A percentile compares a stretch with the other conserved stretches of the same genome.
Conservation (phyloP, 805 yeast genomes). For the Yamadazyma sp. region DNA sequence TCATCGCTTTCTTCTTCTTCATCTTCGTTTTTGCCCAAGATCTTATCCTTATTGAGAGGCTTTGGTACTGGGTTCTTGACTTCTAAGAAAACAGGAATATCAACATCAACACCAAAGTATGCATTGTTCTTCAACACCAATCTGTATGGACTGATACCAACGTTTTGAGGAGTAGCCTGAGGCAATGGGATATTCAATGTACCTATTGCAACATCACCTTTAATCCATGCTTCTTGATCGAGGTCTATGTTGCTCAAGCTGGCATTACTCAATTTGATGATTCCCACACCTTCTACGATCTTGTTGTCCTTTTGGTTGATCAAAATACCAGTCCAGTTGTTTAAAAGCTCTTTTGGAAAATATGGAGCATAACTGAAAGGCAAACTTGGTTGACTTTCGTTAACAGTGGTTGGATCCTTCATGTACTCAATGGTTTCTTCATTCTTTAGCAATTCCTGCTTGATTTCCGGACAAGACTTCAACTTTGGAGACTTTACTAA, state of each 20-base stretch:
- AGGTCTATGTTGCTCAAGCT: conserved; percentile 57
- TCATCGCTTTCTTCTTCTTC: conserved; percentile 36
- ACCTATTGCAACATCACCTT: conserved; percentile 53
- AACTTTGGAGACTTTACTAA: conserved; percentile 71
- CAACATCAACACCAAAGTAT: conserved; percentile 81
- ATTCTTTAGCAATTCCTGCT: conserved; percentile 47
- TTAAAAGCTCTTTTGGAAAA: conserved; percentile 59
- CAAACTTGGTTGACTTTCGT: conserved; percentile 65
- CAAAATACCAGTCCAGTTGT: conserved; percentile 67
- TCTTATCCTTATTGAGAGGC: conserved; percentile 18
- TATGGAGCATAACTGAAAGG: conserved; percentile 71
- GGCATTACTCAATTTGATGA: conserved; percentile 49
- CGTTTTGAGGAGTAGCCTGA: conserved; percentile 73
- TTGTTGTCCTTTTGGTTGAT: conserved; percentile 76
- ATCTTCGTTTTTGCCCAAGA: conserved; percentile 30
- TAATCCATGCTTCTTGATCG: conserved; percentile 51
- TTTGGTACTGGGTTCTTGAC: conserved; percentile 50
- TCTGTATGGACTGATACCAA: conserved; percentile 68
- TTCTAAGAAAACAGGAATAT: conserved; percentile 66
- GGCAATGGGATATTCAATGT: conserved; percentile 74
- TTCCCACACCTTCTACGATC: conserved; percentile 61
- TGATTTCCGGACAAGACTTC: conserved; percentile 52
- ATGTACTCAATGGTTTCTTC: conserved; percentile 68
- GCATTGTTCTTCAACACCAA: conserved; percentile 68
- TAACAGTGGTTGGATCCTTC: conserved; percentile 68